These are phyloP conservation scores for Stagonosporopsis rhizophila DNA, from an alignment of 2,329 filamentous ascomycete genomes.

Conservation along the genomic window DNA sequence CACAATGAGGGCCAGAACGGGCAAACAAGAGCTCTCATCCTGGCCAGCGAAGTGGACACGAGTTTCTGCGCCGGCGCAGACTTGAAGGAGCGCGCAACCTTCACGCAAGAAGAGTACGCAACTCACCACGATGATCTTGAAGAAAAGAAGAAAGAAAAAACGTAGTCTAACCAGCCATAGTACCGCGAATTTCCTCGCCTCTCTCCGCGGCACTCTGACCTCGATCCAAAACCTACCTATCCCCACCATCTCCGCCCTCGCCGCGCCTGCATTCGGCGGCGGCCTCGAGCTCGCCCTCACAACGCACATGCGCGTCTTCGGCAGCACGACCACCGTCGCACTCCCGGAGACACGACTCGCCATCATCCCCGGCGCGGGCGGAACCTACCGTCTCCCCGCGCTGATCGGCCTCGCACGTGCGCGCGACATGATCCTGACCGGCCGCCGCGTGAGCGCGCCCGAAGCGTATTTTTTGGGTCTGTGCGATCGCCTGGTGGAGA, in stretches of 20 bases:
- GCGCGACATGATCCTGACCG: conserved; percentile 89
- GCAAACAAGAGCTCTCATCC: conserved; percentile 77
- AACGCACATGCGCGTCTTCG: conserved; percentile 87
- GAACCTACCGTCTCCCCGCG: conserved; percentile 83
- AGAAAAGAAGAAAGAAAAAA: no score
- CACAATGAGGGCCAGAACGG: conserved; percentile 64
- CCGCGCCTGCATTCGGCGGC: conserved; percentile 86
- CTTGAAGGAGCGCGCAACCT: conserved; percentile 82
- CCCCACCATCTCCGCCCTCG: conserved; percentile 88
- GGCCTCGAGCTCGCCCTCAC: conserved; percentile 91
- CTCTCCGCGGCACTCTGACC: conserved; percentile 78
- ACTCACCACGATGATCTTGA: background rate
- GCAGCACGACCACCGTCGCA: conserved; percentile 77
- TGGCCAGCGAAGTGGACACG: conserved; percentile 84
- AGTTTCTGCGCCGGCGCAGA: conserved; percentile 96
- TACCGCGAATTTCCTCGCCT: conserved; percentile 77
- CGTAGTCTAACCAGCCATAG: conserved; percentile 56
- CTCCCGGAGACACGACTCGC: conserved; percentile 91
- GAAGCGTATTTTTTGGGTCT: conserved; percentile 94
- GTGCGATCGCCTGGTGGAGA: conserved; percentile 87
- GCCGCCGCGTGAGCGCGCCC: conserved; percentile 78
- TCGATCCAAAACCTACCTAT: conserved; percentile 78
- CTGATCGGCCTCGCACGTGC: conserved; percentile 82
- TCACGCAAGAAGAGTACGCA: conserved; percentile 77
- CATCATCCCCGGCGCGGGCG: conserved; percentile 94